A percentile compares a stretch with the other conserved stretches of the same genome.
phyloP scores from a whole-genome alignment of 805 yeast genomes.

The Starmerella riodocensis region DNA sequence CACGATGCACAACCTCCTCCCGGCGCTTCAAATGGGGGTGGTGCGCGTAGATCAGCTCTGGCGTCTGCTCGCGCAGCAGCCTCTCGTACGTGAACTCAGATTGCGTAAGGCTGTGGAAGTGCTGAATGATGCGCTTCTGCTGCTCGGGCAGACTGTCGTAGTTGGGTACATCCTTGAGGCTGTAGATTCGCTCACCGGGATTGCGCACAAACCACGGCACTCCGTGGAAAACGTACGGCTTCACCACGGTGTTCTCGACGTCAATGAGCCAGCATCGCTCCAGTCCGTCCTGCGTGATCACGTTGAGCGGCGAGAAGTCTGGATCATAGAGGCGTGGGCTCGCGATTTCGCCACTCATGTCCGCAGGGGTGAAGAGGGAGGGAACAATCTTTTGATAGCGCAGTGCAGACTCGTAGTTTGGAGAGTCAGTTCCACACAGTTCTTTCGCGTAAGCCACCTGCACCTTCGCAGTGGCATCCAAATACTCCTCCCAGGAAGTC shows the following conservation, averaged over 20 bases:
- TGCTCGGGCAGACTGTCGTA: slow-evolving; percentile 53
- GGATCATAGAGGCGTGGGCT: slow-evolving; percentile 66
- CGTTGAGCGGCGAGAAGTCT: slow-evolving; percentile 85
- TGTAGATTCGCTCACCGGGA: slow-evolving; percentile 76
- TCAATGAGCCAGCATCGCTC: slow-evolving; percentile 46
- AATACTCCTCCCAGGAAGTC: slow-evolving; percentile 50
- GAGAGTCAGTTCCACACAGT: slow-evolving; percentile 43
- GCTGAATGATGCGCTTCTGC: slow-evolving; percentile 69
- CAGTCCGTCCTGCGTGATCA: slow-evolving; percentile 33
- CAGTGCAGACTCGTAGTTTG: slow-evolving; percentile 41
- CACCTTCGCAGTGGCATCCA: slow-evolving; percentile 49
- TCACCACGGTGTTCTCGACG: slow-evolving; percentile 66
- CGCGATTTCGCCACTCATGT: slow-evolving; percentile 43
- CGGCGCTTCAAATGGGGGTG: slow-evolving; percentile 58
- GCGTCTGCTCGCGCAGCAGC: slow-evolving; percentile 49
- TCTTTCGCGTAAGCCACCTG: slow-evolving; percentile 50
- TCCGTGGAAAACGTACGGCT: slow-evolving; percentile 66
- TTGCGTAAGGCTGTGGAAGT: slow-evolving; percentile 79
- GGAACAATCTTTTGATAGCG: slow-evolving; percentile 46
- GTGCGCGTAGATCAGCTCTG: slow-evolving; percentile 63
- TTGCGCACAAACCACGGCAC: slow-evolving; percentile 78
- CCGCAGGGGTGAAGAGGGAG: slow-evolving; percentile 38
- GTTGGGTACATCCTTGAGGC: slow-evolving; percentile 61
- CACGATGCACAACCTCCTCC: slow-evolving; percentile 27
- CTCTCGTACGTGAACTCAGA: slow-evolving; percentile 83